A percentile compares a stretch with the other conserved stretches of the same genome.
Evolutionary conservation across 495 filamentous ascomycete species (phyloP).

Genomic region (Tuber umbilicatum): DNA sequence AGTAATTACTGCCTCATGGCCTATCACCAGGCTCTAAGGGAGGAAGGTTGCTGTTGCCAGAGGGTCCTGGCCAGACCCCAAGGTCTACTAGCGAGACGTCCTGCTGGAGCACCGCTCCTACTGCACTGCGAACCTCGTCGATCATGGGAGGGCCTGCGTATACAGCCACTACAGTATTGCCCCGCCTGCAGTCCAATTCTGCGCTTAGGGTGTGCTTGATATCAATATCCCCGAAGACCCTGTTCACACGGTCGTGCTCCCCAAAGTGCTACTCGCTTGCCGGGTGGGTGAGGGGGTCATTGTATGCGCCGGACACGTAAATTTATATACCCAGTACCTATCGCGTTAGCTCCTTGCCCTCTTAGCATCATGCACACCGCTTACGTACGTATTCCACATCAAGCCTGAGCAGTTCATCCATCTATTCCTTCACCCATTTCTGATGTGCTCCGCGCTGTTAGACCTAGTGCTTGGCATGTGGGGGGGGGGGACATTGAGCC

Average conservation of each 20-base stretch:
- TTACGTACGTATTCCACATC: not conserved
- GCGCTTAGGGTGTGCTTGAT: not conserved
- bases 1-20: too few species aligned
- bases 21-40: too few species aligned
- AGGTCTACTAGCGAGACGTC: not conserved
- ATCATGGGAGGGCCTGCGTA: not conserved
- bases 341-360: too few species aligned
- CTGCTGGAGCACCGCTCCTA: not conserved
- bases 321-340: too few species aligned
- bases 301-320: too few species aligned
- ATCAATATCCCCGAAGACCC: too few species aligned
- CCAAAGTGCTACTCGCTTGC: too few species aligned
- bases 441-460: not conserved
- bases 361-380: too few species aligned
- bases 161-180: not conserved
- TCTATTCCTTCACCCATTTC: constrained; percentile 8
- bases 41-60: too few species aligned
- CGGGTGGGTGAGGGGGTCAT: too few species aligned
- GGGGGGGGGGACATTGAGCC: not conserved
- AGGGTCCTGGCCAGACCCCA: not conserved
- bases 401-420: not conserved
- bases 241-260: too few species aligned
- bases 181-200: not conserved
- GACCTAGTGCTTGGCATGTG: not conserved
- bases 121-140: not conserved